Evolutionary conservation across 202 grass and related monocot genomes (phyloP), one percentile per base, ranked within the genome.

Genomic region (Musa balbisiana): DNA sequence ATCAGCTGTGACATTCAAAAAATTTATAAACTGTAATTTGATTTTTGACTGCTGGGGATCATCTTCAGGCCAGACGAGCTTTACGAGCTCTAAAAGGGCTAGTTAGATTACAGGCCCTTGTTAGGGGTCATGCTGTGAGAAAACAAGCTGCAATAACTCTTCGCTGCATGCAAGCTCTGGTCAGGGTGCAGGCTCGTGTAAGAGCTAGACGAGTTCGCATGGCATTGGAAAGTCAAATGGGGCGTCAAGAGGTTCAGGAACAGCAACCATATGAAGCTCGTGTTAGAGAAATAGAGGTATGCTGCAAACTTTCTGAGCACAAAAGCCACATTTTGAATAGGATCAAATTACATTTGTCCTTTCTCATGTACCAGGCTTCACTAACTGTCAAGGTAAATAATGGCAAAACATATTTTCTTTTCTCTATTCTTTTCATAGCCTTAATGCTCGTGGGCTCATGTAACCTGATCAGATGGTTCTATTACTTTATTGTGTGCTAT

Each of bases 81-180:
- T 87, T 92, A 83, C 82, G 90, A 66, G 90, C 90, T 0, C 64
- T 92, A 63, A 92, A 92, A 77, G 90, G 90, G 73, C 80, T 92
- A 53, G 90, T 92, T 80, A 87, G 87, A 76, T 85, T 92, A 79
- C 90, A 92, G 71, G 90, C 90, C 13, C 84, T 89, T 53, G 84
- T 87, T 76, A 81, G 90, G 51, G 90, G 90, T 77, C 90, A 92
- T 85, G 84, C 84, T 81, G 90, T 92, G 63, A 84, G 90, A 74
- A 92, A 89, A 29, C 84, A 92, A 81, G 87, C 90, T 66, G 84
- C 87, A 83, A 85, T 87, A 79, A 92, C 90, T 83, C 90, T 92
- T 85, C 87, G 86, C 59, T 89, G 87, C 82, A 92, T 92, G 90
- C 82, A 92, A 87, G 83, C 90, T 19, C 75, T 92, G 2, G 90